Evolutionary conservation across 2,329 filamentous ascomycete species (phyloP), one percentile per base, ranked within the genome.

Genomic region (Exophiala calicioides): DNA sequence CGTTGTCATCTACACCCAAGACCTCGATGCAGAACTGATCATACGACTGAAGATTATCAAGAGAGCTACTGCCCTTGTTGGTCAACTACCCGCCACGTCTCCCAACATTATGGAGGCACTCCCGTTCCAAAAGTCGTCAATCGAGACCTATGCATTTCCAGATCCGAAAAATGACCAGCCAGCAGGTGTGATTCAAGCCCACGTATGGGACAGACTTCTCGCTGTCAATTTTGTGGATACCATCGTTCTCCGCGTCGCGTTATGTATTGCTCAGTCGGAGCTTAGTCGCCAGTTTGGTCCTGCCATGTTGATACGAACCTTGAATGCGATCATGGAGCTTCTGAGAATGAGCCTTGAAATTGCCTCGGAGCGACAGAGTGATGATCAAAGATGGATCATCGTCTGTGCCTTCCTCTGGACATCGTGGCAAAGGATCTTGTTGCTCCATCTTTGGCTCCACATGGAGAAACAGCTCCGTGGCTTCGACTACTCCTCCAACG

Each of bases 391-490:
- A 29, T 34, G 29, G 29, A 20, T 16, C 19, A 29, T 43, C 18
- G 32, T 43, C 15, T 35, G 16, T 43, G 40, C 40, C 15, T 43
- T 43, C 13, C 40, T 43, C 21, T 43, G 40, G 40, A 43, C 40
- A 2, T 43, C 40, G 5, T 43, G 40, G 40, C 30, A 31, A 12
- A 15, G 40, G 16, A 21, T 35, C n/a, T 16, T 43, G 30, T 12
- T 33, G 18, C 29, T 43, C 29, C 18, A 12, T 9, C 30, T 43
- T 90, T 0, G 93, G 90, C 52, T 88, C 85, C 65, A 96, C 94
- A 39, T 80, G 79, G 3, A 90, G 84, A 5, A 82, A 85, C 3
- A 95, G 82, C 55, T 84, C 84, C 37, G 84, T 97, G 1, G 81
- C 81, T 55, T 79, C 78, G 39, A 95, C 74, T 15, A 42, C 44